Evolutionary conservation across 805 yeast species (phyloP).

Genomic region (Yamadazyma sp.): DNA sequence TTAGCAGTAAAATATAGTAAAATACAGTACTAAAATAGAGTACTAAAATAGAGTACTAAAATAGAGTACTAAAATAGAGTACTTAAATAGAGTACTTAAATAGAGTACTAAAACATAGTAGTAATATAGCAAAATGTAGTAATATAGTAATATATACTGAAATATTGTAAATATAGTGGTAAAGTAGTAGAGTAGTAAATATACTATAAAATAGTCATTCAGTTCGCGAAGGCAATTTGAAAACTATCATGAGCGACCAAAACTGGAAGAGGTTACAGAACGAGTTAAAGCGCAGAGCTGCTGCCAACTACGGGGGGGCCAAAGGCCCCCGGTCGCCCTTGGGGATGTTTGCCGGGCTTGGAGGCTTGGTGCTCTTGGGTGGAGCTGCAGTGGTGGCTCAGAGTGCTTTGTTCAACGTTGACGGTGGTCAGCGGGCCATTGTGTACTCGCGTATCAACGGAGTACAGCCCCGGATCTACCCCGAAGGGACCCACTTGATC

Average conservation of each 20-base stretch:
- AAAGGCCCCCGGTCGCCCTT: constrained; percentile 36
- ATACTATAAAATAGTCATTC: too few relatives aligned
- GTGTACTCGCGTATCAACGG: constrained; percentile 87
- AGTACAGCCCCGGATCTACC: constrained; percentile 75
- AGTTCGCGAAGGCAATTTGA: too few relatives aligned
- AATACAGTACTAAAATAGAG: too few relatives aligned
- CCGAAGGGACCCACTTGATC: constrained; percentile 93
- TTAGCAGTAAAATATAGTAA: too few relatives aligned
- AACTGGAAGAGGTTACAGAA: constrained; percentile 43
- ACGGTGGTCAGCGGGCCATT: constrained; percentile 98
- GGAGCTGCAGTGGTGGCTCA: constrained; percentile 42
- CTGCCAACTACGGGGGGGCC: constrained; percentile 22
- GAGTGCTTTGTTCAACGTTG: constrained; percentile 61
- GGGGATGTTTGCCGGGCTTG: constrained; percentile 42
- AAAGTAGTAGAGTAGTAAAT: too few relatives aligned
- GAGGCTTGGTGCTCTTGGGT: constrained; percentile 41
- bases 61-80: too few relatives aligned
- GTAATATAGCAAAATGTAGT: too few relatives aligned
- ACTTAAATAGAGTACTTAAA: too few relatives aligned
- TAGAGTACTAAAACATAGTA: too few relatives aligned
- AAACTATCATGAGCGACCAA: constrained; percentile 43
- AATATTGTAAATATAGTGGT: too few relatives aligned
- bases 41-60: too few relatives aligned
- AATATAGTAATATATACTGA: too few relatives aligned
- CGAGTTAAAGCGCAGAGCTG: constrained; percentile 42